Conservation (phyloP, 2,329 filamentous ascomycete species). For the Trichoderma harzianum region DNA sequence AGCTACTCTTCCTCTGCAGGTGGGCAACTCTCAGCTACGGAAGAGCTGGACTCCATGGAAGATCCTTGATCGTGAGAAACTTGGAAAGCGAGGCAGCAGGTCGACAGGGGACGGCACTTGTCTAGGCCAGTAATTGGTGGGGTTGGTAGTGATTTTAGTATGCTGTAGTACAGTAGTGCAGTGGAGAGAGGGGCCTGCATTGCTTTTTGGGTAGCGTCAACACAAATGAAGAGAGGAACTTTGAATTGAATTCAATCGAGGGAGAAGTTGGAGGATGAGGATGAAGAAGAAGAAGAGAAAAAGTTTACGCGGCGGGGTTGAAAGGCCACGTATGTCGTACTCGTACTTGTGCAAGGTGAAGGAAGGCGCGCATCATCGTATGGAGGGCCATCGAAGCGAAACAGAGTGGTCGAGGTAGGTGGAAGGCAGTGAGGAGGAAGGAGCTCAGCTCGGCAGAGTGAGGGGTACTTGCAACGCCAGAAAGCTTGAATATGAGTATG, state of each 20-base stretch:
- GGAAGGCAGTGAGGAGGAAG: neutral
- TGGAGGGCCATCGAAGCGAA: neutral
- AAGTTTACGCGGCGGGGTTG: neutral
- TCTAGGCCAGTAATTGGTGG: neutral
- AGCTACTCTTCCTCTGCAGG: neutral
- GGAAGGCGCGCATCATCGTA: neutral
- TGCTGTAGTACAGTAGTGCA: neutral
- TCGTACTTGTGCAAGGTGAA: neutral
- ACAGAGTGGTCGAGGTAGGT: neutral
- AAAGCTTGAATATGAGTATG: neutral
- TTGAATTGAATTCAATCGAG: neutral
- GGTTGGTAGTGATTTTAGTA: neutral
- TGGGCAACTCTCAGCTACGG: neutral
- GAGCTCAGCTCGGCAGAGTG: neutral
- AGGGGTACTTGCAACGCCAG: neutral
- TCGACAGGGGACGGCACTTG: slow-evolving; percentile 7
- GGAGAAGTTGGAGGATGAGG: neutral
- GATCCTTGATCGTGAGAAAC: neutral
- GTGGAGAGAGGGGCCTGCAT: neutral
- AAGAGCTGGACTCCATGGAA: neutral
- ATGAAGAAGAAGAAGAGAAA: neutral
- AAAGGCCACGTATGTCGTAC: neutral
- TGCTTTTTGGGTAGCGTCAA: neutral
- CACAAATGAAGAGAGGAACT: neutral
- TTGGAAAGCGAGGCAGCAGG: neutral